phyloP scores from a whole-genome alignment of 2,329 filamentous ascomycete species.

The Colletotrichum shisoi region DNA sequence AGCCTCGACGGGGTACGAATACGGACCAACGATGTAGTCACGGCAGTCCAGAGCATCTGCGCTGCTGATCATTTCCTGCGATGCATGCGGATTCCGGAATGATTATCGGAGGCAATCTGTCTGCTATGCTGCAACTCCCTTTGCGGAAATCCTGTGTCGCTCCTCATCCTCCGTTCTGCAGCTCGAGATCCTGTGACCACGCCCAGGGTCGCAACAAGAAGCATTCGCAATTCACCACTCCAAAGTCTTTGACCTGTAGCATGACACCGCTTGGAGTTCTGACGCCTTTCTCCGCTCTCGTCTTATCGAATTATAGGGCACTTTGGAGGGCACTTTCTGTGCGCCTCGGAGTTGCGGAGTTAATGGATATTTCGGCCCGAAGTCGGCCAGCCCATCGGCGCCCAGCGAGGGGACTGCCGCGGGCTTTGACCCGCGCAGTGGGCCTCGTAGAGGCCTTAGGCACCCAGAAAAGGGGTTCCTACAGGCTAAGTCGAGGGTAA shows the following conservation, averaged over 20 bases:
- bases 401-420: too few relatives aligned
- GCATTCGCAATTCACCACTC: not conserved
- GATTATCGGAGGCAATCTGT: slow-evolving; percentile 31
- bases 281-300: not conserved
- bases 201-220: not conserved
- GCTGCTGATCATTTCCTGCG: slow-evolving; percentile 22
- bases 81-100: slow-evolving; percentile 10
- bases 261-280: not conserved
- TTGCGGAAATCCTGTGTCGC: slow-evolving; percentile 26
- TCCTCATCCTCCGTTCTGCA: slow-evolving; percentile 2
- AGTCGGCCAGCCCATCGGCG: too few relatives aligned
- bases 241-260: not conserved
- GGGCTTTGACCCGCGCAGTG: too few relatives aligned
- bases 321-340: too few relatives aligned
- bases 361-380: too few relatives aligned
- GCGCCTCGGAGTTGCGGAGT: too few relatives aligned
- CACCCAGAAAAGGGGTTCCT: too few relatives aligned
- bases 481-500: too few relatives aligned
- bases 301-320: too few relatives aligned
- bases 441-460: too few relatives aligned
- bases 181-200: slow-evolving; percentile 9
- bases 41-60: slow-evolving; percentile 8
- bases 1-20: not conserved
- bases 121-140: slow-evolving; percentile 14
- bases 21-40: not conserved